Conservation (phyloP, 139 green algal species). For the Nannochloris sp. region DNA sequence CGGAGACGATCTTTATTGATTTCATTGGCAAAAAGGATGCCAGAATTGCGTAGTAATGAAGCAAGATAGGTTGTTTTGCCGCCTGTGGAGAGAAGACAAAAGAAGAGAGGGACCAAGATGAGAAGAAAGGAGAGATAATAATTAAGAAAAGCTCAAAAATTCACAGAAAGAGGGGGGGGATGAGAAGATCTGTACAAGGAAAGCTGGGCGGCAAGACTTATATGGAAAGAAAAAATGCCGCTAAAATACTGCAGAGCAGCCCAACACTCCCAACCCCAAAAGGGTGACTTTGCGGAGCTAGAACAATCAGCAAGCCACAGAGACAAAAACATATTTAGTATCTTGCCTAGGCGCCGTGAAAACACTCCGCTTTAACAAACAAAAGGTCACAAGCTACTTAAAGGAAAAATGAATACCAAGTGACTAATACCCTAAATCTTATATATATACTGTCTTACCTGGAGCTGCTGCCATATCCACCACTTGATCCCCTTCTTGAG, state of each 20-base stretch:
- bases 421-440: background rate
- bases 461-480: slow-evolving; percentile 96
- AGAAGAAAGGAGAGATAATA: background rate
- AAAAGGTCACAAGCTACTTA: background rate
- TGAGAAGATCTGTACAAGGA: no score
- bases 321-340: background rate
- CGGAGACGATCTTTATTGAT: slow-evolving; percentile 87
- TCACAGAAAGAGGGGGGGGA: background rate
- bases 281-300: background rate
- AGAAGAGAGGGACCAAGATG: background rate
- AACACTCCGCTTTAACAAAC: background rate
- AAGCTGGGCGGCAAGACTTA: no score
- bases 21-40: slow-evolving; percentile 95
- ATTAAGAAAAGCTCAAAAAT: background rate
- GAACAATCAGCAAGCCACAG: background rate
- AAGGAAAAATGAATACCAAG: background rate
- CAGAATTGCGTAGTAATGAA: slow-evolving; percentile 93
- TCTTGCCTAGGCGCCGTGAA: background rate
- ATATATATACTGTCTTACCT: slow-evolving; percentile 17
- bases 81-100: slow-evolving; percentile 33
- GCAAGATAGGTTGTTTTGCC: slow-evolving; percentile 97
- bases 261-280: background rate
- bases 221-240: no score
- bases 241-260: no score
- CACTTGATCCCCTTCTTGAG: slow-evolving; percentile 78